phyloP scores from a whole-genome alignment of 768 basidiomycete species.

The Tulasnella sp. region DNA sequence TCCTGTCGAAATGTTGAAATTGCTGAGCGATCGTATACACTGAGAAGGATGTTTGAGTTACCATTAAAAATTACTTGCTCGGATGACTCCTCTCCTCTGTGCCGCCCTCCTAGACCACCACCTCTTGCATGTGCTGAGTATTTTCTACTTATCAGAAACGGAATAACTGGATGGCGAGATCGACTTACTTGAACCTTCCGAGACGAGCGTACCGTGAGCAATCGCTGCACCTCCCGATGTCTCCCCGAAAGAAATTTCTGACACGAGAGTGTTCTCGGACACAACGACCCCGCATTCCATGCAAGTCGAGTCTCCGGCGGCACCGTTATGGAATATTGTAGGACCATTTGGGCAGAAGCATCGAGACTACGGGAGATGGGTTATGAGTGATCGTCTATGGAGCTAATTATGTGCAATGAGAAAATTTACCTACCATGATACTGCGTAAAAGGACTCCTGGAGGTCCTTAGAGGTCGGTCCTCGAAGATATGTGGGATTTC shows the following conservation, averaged over 20 bases:
- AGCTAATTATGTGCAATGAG: too few relatives aligned
- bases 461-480: too few relatives aligned
- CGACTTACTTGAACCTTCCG: slow-evolving; percentile 73
- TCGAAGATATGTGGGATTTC: too few relatives aligned
- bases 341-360: slow-evolving; percentile 14
- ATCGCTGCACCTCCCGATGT: slow-evolving; percentile 83
- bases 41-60: slow-evolving; percentile 26
- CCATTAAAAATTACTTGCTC: slow-evolving; percentile 89
- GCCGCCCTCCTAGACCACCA: slow-evolving; percentile 69
- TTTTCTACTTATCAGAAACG: background rate
- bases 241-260: slow-evolving; percentile 93
- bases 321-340: slow-evolving; percentile 39
- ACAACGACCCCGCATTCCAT: slow-evolving; percentile 78
- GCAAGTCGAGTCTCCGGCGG: slow-evolving; percentile 78
- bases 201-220: slow-evolving; percentile 89
- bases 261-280: slow-evolving; percentile 87
- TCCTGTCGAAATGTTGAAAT: slow-evolving; percentile 34
- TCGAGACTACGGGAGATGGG: background rate
- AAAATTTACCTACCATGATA: too few relatives aligned
- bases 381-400: too few relatives aligned
- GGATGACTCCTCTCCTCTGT: slow-evolving; percentile 66
- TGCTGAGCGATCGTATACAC: background rate
- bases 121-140: slow-evolving; percentile 62
- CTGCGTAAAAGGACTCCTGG: too few relatives aligned
- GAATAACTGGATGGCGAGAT: background rate